These are phyloP conservation scores for Diplotaxis tenuifolia DNA, from an alignment of 345 rosid genomes.

Conservation along the genomic window DNA sequence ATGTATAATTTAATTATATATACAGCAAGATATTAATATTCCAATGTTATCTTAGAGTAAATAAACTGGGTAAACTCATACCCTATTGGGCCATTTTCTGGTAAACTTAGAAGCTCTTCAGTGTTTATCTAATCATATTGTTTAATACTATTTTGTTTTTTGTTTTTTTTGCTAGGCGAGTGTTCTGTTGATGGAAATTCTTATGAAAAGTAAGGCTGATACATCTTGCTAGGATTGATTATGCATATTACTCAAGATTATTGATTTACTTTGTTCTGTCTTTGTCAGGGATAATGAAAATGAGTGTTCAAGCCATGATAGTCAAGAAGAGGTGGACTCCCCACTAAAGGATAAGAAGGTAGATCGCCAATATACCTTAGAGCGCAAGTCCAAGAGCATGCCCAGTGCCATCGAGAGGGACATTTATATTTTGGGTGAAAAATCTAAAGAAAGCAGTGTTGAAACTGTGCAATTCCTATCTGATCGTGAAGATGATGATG, in stretches of 20 bases:
- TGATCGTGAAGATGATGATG: slow-evolving; percentile 35
- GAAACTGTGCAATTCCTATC: slow-evolving; percentile 28
- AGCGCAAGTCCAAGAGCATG: slow-evolving; percentile 37
- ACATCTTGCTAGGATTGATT: too few species aligned
- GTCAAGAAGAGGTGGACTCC: slow-evolving; percentile 39
- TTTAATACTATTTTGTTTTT: not conserved
- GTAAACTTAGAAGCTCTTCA: too few species aligned
- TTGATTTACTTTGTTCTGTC: not conserved
- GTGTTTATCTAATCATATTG: slow-evolving; percentile 12
- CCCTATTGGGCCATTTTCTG: too few species aligned
- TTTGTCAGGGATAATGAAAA: slow-evolving; percentile 56
- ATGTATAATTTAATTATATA: too few species aligned
- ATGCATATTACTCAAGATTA: not conserved
- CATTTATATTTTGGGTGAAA: slow-evolving; percentile 43
- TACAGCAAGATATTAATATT: too few species aligned
- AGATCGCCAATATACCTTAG: slow-evolving; percentile 36
- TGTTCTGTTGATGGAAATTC: slow-evolving; percentile 65
- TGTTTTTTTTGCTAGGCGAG: slow-evolving; percentile 52
- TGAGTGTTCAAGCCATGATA: slow-evolving; percentile 39
- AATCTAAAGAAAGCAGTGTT: slow-evolving; percentile 31
- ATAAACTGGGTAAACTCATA: too few species aligned
- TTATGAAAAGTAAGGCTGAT: slow-evolving; percentile 45
- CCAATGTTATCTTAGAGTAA: too few species aligned
- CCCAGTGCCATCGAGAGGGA: slow-evolving; percentile 42
- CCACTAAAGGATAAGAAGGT: slow-evolving; percentile 29